Evolutionary conservation across 495 filamentous ascomycete species (phyloP), one percentile per base, ranked within the genome.

Genomic region (Hypoxylon lienhwacheense): DNA sequence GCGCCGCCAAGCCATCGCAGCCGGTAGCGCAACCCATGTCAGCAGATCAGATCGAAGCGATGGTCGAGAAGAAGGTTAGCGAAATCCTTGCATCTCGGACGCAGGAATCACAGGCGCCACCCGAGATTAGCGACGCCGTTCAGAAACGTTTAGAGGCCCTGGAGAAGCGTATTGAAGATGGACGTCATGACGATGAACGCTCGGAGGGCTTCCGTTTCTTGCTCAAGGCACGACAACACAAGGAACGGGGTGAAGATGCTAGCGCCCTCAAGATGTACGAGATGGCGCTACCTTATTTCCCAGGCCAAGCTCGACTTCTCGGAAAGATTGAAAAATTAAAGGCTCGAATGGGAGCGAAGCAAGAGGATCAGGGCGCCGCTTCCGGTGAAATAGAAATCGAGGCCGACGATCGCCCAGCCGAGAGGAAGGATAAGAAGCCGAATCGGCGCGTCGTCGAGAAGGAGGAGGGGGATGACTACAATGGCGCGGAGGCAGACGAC

Each of bases 161-260:
- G 2, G 93, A 98, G 68, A 82, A 86, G 55, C 86, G 85, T 16
- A 86, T 98, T 22, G 87, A 93, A 16, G 77, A 79, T 39, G 71
- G 66, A 11, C 83, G 78, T 17, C 76, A 81, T 11, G 86, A 95
- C 35, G 87, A 92, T 64, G 74, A 77, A 3, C 78, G 87, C 37
- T 82, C 88, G 0, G 87, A 96, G 52, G 92, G 91, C 0, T 66
- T 97, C 12, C 88, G 87, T 0, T 90, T 86, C 57, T 68, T 97
- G 44, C 76, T 97, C 11, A 91, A 95, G 81, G 93, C 90, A 0
- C 90, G 93, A 55, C 90, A 97, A 61, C 90, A 96, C 57, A 88
- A 88, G 53, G 87, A 85, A 19, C 77, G 85, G 1, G 90, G 90
- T 0, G 89, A 97, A 53, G 82, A 92, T 35, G 71, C 72, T 3